Base-by-base conservation (phyloP, 2,329 filamentous ascomycete species). In the Neofusicoccum ribis region DNA sequence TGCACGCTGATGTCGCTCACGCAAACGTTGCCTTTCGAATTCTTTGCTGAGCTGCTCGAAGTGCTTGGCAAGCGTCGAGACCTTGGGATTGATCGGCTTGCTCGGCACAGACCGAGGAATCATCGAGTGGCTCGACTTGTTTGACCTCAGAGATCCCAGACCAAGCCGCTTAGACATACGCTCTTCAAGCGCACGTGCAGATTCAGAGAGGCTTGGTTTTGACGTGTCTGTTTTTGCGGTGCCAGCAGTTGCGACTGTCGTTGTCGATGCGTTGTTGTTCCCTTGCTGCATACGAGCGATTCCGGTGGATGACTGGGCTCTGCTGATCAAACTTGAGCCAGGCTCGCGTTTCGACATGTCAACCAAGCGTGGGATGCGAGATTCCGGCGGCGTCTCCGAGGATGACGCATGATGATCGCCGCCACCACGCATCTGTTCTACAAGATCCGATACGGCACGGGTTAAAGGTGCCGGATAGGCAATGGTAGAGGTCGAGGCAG, bases 41-140 rank as follows among this genome's bases (percentile, higher is more conserved):
- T 99, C 96, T 27, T 93, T 89, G 71, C 93, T 97, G 65, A 99
- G 84, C 76, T 98, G 93, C 77, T 99, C 96, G 74, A 99, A 98
- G 76, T 98, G 95, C 70, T 92, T 92, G 17, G 95, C 92, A 58
- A 99, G 83, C n/a, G 89, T 93, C 8, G 93, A 96, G 2, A 99
- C 95, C 71, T 91, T 91, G 3, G 91, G 87, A 61, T 89, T 85
- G 69, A 88, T 89, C 70, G 85, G 88, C 73, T 89, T 91, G 58
- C 76, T 73, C 59, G 90, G 88, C 34, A 97, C 87, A 31, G 95
- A 95, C 37, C 95, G 88, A 34, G 93, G 93, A 67, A 99, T 98
- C 47, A 94, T 85, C 1, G 95, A 98, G 39, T 84, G 82, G 3
- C 80, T 74, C 3, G 80, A 68, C 67, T 85, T 85, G 41, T 78